Percentiles rank a stretch among this genome's conserved stretches.
These are phyloP conservation scores for Trichoderma cornu-damae DNA, from an alignment of 2,329 filamentous ascomycete species.

Conservation along the genomic window DNA sequence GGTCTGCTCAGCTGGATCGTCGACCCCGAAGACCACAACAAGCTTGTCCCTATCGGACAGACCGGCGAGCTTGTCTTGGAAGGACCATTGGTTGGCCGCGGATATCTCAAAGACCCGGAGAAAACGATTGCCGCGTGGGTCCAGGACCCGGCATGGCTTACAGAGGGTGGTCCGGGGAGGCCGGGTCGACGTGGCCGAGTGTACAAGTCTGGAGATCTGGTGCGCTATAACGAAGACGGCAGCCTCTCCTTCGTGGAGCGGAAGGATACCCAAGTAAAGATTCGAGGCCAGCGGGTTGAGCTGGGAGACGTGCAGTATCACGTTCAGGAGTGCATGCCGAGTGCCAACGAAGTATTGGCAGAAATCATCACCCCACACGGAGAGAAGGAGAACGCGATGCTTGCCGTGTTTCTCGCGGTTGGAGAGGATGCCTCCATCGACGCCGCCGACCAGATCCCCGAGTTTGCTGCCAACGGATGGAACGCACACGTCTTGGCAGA, in stretches of 20 bases:
- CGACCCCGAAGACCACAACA: constrained; percentile 21
- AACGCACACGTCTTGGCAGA: too few relatives aligned
- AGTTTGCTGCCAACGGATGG: too few relatives aligned
- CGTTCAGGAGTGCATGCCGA: too few relatives aligned
- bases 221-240: constrained; percentile 36
- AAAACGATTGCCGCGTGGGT: constrained; percentile 29
- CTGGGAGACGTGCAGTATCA: constrained; percentile 29
- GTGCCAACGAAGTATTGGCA: too few relatives aligned
- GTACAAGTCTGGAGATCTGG: constrained; percentile 47
- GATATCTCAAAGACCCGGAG: constrained; percentile 24
- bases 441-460: too few relatives aligned
- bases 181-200: constrained; percentile 27
- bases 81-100: constrained; percentile 24
- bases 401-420: too few relatives aligned
- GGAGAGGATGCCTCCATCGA: too few relatives aligned
- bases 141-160: constrained; percentile 26
- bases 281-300: constrained; percentile 54
- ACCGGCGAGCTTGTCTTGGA: constrained; percentile 29
- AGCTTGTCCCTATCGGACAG: constrained; percentile 22
- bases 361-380: too few relatives aligned
- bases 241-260: constrained; percentile 43
- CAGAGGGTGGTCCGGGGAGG: not conserved
- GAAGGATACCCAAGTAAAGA: constrained; percentile 54
- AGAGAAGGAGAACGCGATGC: too few relatives aligned
- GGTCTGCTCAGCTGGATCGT: constrained; percentile 25